These are phyloP conservation scores for Fragaria nilgerrensis DNA, from an alignment of 306 rosid genomes.

Conservation along the genomic window DNA sequence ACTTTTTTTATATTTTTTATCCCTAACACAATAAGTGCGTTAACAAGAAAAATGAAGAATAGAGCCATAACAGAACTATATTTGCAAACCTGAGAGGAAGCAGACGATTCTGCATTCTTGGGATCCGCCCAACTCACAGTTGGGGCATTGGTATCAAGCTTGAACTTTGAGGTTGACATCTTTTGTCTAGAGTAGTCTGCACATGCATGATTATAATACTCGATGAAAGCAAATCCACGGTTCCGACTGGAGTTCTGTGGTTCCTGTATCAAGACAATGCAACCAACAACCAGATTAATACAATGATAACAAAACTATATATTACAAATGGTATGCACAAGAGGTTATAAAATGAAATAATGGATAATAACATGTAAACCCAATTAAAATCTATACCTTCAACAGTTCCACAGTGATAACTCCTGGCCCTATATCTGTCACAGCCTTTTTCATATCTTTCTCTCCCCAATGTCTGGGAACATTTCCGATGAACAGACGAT, in stretches of 20 bases:
- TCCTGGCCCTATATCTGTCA: slow-evolving; percentile 61
- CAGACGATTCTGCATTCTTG: slow-evolving; percentile 55
- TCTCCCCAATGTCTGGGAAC: slow-evolving; percentile 67
- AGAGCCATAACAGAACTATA: background rate
- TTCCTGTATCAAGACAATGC: slow-evolving; percentile 41
- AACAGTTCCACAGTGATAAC: slow-evolving; percentile 52
- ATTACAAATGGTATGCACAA: background rate
- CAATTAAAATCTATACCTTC: slow-evolving; percentile 40
- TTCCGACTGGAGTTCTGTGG: slow-evolving; percentile 50
- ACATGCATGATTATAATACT: slow-evolving; percentile 63
- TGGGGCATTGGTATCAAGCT: slow-evolving; percentile 58
- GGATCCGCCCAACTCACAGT: slow-evolving; percentile 80
- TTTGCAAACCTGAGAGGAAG: slow-evolving; percentile 52
- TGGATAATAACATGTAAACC: background rate
- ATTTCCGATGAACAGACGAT: slow-evolving; percentile 64
- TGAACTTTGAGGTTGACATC: slow-evolving; percentile 66
- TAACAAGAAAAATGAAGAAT: background rate
- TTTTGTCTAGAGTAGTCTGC: slow-evolving; percentile 66
- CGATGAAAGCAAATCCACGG: slow-evolving; percentile 62
- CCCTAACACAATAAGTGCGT: background rate
- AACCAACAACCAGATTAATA: slow-evolving; percentile 15
- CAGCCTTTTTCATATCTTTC: slow-evolving; percentile 50
- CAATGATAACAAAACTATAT: background rate
- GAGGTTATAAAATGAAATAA: background rate
- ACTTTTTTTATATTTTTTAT: background rate